phyloP scores from a whole-genome alignment of 305 asterid species.

The Fraxinus angustifolia region DNA sequence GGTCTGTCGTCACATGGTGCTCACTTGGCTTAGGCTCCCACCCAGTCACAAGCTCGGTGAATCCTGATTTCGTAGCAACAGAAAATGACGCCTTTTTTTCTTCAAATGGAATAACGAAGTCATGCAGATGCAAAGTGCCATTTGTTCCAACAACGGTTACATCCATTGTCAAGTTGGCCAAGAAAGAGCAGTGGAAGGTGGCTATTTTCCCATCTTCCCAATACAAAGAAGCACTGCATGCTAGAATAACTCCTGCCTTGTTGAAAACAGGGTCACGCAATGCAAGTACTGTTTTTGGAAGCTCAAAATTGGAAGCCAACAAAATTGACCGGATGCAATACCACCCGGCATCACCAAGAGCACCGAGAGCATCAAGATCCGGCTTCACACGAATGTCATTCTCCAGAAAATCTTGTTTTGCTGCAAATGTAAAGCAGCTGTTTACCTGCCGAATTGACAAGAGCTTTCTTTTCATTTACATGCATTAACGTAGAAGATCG shows the following conservation, averaged over 20 bases:
- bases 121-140: slow-evolving; percentile 41
- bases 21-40: slow-evolving; percentile 55
- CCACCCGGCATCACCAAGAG: slow-evolving; percentile 80
- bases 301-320: slow-evolving; percentile 62
- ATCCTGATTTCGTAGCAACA: slow-evolving; percentile 39
- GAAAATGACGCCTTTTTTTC: slow-evolving; percentile 46
- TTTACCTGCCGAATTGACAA: slow-evolving; percentile 45
- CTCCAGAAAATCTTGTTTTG: slow-evolving; percentile 42
- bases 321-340: slow-evolving; percentile 69
- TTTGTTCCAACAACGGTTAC: slow-evolving; percentile 40
- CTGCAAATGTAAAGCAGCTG: slow-evolving; percentile 45
- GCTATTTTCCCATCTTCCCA: slow-evolving; percentile 72
- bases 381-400: slow-evolving; percentile 76
- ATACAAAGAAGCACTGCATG: slow-evolving; percentile 59
- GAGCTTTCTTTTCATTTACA: background rate
- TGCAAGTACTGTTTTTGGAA: slow-evolving; percentile 63
- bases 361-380: slow-evolving; percentile 81
- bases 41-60: slow-evolving; percentile 40
- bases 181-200: slow-evolving; percentile 50
- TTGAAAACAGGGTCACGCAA: slow-evolving; percentile 45
- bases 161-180: slow-evolving; percentile 50
- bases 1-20: slow-evolving; percentile 50
- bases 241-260: slow-evolving; percentile 50
- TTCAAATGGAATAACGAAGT: slow-evolving; percentile 52
- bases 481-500: background rate